These are phyloP conservation scores for Carex kokanica DNA, from an alignment of 176 grass and related monocot genomes.

Conservation along the genomic window DNA sequence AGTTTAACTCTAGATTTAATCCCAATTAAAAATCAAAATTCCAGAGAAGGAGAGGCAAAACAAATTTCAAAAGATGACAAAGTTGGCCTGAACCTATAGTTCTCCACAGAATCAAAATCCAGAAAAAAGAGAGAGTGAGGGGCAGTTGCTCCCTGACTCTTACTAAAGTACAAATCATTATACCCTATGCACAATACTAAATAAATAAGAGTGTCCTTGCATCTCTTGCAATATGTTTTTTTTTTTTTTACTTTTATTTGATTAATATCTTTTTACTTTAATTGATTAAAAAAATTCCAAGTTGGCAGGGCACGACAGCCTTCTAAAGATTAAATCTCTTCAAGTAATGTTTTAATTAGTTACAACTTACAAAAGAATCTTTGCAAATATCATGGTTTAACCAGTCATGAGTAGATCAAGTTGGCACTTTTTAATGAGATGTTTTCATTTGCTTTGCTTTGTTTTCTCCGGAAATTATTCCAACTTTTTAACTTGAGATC, in stretches of 20 bases:
- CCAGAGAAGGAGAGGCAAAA: no score
- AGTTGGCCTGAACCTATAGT: no score
- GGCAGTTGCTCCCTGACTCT: no score
- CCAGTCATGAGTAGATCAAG: neutral
- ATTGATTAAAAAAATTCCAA: neutral
- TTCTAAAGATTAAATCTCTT: neutral
- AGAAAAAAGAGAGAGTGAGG: no score
- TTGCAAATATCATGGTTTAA: neutral
- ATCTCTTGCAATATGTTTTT: no score
- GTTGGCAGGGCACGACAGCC: neutral
- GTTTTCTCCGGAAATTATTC: constrained; percentile 17
- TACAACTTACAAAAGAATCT: neutral
- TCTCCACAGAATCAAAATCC: no score
- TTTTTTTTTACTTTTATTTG: neutral
- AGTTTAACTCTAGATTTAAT: no score
- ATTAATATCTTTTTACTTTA: neutral
- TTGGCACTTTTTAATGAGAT: neutral
- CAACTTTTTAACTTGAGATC: constrained; percentile 8
- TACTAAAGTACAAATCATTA: no score
- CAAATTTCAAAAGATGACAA: no score
- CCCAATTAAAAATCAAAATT: no score
- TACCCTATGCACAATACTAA: no score
- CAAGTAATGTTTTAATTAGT: neutral
- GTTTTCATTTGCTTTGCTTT: neutral
- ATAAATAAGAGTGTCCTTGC: no score